Evolutionary conservation across 2,329 filamentous ascomycete genomes (phyloP).

Genomic region (Colletotrichum sp.): DNA sequence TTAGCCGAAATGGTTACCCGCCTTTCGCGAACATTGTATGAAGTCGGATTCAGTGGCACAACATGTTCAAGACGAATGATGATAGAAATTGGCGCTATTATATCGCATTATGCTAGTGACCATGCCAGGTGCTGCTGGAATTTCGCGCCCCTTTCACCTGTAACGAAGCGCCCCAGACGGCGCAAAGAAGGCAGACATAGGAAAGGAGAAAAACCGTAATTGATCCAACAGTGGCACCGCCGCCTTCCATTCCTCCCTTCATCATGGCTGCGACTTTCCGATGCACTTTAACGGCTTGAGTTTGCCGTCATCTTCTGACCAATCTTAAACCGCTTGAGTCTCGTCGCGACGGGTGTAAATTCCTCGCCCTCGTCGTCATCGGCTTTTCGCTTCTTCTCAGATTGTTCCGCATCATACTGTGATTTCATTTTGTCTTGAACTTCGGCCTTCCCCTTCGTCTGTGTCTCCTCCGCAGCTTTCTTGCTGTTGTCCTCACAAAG

Average conservation of each 20-base stretch:
- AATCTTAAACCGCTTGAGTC: not conserved
- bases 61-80: not conserved
- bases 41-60: not conserved
- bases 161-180: not conserved
- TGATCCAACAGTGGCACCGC: too few relatives aligned
- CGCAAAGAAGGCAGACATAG: too few relatives aligned
- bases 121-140: not conserved
- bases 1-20: not conserved
- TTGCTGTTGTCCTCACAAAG: rapidly evolving
- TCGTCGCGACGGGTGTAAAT: rapidly evolving
- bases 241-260: too few relatives aligned
- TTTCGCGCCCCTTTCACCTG: not conserved
- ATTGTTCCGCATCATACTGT: not conserved
- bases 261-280: not conserved
- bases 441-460: rapidly evolving
- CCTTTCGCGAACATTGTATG: not conserved
- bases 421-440: rapidly evolving
- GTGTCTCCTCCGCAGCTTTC: rapidly evolving
- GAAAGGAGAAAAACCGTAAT: too few relatives aligned
- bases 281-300: not conserved
- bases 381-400: not conserved
- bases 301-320: not conserved
- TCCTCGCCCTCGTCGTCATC: not conserved
- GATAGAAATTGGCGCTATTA: not conserved
- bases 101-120: not conserved